Evolutionary conservation across 257 asterid genomes (phyloP).

Genomic region (Nicotiana noctiflora): DNA sequence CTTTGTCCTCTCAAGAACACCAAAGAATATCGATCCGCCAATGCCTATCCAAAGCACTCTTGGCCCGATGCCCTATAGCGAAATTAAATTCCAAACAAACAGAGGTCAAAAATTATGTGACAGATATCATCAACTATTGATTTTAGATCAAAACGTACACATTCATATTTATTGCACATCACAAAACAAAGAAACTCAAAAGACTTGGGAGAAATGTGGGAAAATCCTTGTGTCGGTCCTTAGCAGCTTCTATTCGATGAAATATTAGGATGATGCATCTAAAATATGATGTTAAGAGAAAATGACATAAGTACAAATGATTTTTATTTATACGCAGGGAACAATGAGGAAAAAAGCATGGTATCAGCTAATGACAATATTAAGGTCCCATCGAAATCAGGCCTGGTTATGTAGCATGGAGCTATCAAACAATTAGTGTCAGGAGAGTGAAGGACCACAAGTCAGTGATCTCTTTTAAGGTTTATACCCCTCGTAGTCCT

Average conservation of each 20-base stretch:
- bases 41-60: conserved; percentile 98
- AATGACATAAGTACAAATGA: neutral
- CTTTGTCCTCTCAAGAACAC: conserved; percentile 86
- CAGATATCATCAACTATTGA: neutral
- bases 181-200: neutral
- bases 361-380: neutral
- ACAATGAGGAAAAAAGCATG: neutral
- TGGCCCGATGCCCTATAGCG: conserved; percentile 77
- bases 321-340: neutral
- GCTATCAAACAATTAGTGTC: neutral
- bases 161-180: neutral
- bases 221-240: neutral
- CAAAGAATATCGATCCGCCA: conserved; percentile 95
- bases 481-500: neutral
- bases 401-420: neutral
- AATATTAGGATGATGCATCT: neutral
- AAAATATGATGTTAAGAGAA: neutral
- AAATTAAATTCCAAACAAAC: neutral
- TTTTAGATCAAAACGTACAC: neutral
- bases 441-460: neutral
- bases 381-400: neutral
- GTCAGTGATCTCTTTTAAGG: neutral
- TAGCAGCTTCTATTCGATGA: neutral
- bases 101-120: neutral
- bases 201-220: neutral